Evolutionary conservation across 148 eudicot species (phyloP), one percentile per base, ranked within the genome.

Genomic region (Rhododendron ferrugineum): DNA sequence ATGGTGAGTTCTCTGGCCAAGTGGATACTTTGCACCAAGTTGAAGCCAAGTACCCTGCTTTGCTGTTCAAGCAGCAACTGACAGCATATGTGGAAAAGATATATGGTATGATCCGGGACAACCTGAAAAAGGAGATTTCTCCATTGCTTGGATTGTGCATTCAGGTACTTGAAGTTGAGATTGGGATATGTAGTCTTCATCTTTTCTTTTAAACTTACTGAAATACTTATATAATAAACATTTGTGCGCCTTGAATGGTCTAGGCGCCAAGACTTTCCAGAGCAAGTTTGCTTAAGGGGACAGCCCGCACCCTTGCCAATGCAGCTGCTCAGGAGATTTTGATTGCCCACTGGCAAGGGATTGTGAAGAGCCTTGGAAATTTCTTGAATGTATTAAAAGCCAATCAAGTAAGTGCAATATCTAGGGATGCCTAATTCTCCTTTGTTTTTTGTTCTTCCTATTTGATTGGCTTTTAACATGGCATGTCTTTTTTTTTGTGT

Each of bases 51-150:
- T 95, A 93, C 88, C 98, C 98, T 72, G 98, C 98, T 10, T 89
- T 94, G 90, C 92, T 95, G 85, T 95, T 95, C 83, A 95, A 94
- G 84, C 98, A 95, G 90, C 98, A 95, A 85, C 82, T 95, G 84
- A 93, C 94, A 85, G 98, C 98, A 76, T 95, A 93, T 92, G 94
- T 95, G 66, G 98, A 95, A 87, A 95, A 95, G 90, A 95, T 94
- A 82, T 95, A 95, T 82, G 98, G 98, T 85, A 92, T 95, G 95
- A 92, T 95, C 82, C 94, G 98, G 22, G 98, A 95, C 85, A 94
- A 95, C 89, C 85, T 95, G 83, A 95, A 94, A 85, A 95, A 92
- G 85, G 95, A 93, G 88, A 94, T 94, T 62, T 94, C 98, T 85
- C 98, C 98, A 60, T 88, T 88, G 85, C 93, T 95, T 62, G 98